These are phyloP conservation scores for Polytrichum formosum DNA, from an alignment of 225 moss, liverwort and hornwort species.

Conservation along the genomic window DNA sequence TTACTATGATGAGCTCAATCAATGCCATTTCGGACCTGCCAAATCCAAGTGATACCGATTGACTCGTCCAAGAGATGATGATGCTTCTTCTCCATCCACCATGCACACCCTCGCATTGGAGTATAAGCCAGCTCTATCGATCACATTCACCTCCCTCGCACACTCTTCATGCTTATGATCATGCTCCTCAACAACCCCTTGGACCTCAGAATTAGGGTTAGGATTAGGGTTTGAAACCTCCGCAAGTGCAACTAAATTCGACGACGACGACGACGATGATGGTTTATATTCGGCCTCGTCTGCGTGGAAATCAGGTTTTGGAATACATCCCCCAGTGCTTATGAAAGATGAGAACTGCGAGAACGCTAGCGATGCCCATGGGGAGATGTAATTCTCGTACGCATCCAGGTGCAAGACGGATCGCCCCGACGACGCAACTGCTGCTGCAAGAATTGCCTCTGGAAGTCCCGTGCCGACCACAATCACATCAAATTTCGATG, in stretches of 20 bases:
- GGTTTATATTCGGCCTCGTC: conserved; percentile 2
- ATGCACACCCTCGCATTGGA: conserved; percentile 46
- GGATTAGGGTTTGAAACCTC: too few relatives aligned
- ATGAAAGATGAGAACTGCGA: conserved; percentile 58
- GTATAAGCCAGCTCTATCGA: conserved; percentile 43
- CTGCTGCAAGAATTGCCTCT: conserved; percentile 82
- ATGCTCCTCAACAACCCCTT: conserved; percentile 2
- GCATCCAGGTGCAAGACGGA: conserved; percentile 85
- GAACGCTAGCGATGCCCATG: conserved; percentile 85
- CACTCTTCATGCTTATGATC: conserved; percentile 2
- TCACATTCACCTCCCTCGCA: conserved; percentile 32
- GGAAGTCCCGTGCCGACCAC: conserved; percentile 89
- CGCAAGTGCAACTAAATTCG: too few relatives aligned
- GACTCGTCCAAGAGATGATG: conserved; percentile 43
- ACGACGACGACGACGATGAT: too few relatives aligned
- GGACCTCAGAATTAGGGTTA: too few relatives aligned
- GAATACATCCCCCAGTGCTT: conserved; percentile 45
- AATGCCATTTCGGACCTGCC: conserved; percentile 31
- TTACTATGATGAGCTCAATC: not conserved
- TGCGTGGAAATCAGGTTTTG: conserved; percentile 9
- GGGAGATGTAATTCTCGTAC: conserved; percentile 72
- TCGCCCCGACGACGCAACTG: conserved; percentile 66
- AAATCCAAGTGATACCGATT: conserved; percentile 59
- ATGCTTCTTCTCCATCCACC: conserved; percentile 25
- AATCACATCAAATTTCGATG: conserved; percentile 68